phyloP scores from a whole-genome alignment of 306 rosid genomes.

The Vigna reflexopilosa region DNA sequence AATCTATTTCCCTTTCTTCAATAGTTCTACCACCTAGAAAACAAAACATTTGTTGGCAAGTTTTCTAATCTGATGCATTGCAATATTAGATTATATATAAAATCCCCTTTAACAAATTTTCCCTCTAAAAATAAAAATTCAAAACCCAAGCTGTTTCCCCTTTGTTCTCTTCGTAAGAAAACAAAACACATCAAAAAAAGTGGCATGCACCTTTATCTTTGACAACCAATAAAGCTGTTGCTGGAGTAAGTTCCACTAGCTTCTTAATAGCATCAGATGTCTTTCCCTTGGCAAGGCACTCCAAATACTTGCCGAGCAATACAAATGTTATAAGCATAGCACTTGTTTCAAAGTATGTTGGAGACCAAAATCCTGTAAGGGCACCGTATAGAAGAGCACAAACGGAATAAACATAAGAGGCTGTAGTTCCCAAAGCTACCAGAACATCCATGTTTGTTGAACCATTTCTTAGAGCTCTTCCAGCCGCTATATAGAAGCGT shows the following conservation, averaged over 20 bases:
- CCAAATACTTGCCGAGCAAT: constrained; percentile 87
- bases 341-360: constrained; percentile 93
- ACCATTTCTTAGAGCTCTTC: constrained; percentile 90
- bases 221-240: constrained; percentile 73
- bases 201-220: constrained; percentile 69
- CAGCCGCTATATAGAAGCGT: constrained; percentile 89
- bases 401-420: constrained; percentile 86
- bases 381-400: constrained; percentile 90
- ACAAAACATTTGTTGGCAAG: constrained; percentile 22
- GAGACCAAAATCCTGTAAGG: constrained; percentile 88
- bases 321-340: constrained; percentile 95
- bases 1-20: constrained; percentile 85
- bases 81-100: constrained; percentile 3
- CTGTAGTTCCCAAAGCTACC: constrained; percentile 94
- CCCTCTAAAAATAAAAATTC: neutral
- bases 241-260: constrained; percentile 86
- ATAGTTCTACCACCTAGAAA: constrained; percentile 63
- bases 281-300: constrained; percentile 91
- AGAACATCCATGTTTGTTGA: constrained; percentile 96
- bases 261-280: constrained; percentile 96
- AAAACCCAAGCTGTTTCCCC: neutral
- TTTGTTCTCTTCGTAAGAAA: constrained; percentile 19
- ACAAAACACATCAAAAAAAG: constrained; percentile 20
- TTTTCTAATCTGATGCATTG: constrained; percentile 9
- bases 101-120: constrained; percentile 2